Evolutionary conservation across 306 rosid genomes (phyloP), one percentile per base, ranked within the genome.

Genomic region (Medicago ruthenica): DNA sequence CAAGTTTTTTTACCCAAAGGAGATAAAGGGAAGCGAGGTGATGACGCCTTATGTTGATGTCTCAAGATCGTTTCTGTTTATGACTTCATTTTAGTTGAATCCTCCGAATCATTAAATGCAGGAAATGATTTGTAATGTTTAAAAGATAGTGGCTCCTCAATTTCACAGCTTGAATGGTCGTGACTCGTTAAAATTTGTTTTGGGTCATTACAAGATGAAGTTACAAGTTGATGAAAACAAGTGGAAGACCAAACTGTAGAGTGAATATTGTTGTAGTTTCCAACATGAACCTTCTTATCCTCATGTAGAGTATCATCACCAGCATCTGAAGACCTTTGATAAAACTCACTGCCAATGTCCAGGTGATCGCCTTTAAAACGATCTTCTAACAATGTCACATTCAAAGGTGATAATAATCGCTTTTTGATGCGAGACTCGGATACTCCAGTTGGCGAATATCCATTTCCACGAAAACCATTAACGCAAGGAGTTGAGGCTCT

Each of bases 1-100:
- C 81, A 67, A 41, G 67, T 71, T 51, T 80, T 83, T 70, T 85
- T 92, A 69, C 96, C 91, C 59, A 90, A 86, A 50, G 98, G 96
- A 76, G 96, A 92, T 71, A 89, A 73, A 51, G 92, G 88, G 67
- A 80, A 77, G 22, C 89, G 78, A 22, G 89, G 85, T 9, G 88
- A 77, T 22, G 70, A 59, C 51, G 40, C 77, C 53, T 75, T 82
- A 40, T 67, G 75, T 14, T 72, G 86, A 58, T 84, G 81, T 80
- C 87, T 80, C 16, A 79, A 55, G 75, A 85, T 71, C n/a, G n/a
- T n/a, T n/a, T n/a, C n/a, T n/a, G n/a, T n/a, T n/a, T n/a, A n/a
- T n/a, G n/a, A n/a, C n/a, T n/a, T n/a, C 37, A 34, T 34, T 34
- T 34, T 34, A 34, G 62, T 64, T 72, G 65, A 81, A 69, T 79